Conservation (phyloP, 768 basidiomycete species). For the Auricularia cornea region DNA sequence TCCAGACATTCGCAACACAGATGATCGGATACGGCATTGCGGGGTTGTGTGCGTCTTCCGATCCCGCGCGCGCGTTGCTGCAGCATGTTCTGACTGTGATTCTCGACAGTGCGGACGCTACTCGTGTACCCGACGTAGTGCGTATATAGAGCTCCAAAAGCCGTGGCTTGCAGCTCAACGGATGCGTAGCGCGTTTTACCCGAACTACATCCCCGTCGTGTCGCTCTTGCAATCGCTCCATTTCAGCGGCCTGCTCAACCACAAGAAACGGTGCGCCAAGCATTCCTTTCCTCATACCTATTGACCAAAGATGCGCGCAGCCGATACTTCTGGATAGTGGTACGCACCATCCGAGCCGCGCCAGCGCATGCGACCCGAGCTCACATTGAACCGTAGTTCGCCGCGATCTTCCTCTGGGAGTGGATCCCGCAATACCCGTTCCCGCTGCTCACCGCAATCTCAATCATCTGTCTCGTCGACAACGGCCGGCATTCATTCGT, state of each 20-base stretch:
- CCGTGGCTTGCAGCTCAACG: background rate
- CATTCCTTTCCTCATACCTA: background rate
- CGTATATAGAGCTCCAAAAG: constrained; percentile 9
- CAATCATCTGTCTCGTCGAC: no score
- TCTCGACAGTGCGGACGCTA: constrained; percentile 38
- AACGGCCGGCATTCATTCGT: no score
- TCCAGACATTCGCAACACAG: constrained; percentile 47
- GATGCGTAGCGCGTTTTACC: constrained; percentile 35
- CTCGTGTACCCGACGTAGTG: constrained; percentile 48
- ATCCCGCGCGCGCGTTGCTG: no score
- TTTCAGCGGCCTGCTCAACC: constrained; percentile 38
- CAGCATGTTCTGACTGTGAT: no score
- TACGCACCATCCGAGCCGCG: constrained; percentile 17
- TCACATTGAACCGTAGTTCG: constrained; percentile 20
- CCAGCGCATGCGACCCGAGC: background rate
- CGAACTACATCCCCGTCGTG: constrained; percentile 42
- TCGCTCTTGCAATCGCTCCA: constrained; percentile 46
- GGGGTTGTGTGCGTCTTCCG: constrained; percentile 20
- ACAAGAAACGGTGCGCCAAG: constrained; percentile 23
- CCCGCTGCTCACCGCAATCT: constrained; percentile 38
- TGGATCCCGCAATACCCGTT: constrained; percentile 31
- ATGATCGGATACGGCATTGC: constrained; percentile 27
- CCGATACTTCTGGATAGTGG: constrained; percentile 44
- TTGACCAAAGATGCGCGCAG: background rate
- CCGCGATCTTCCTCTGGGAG: constrained; percentile 42